Conservation (phyloP, 2,329 filamentous ascomycete genomes). For the Botrytis elliptica region DNA sequence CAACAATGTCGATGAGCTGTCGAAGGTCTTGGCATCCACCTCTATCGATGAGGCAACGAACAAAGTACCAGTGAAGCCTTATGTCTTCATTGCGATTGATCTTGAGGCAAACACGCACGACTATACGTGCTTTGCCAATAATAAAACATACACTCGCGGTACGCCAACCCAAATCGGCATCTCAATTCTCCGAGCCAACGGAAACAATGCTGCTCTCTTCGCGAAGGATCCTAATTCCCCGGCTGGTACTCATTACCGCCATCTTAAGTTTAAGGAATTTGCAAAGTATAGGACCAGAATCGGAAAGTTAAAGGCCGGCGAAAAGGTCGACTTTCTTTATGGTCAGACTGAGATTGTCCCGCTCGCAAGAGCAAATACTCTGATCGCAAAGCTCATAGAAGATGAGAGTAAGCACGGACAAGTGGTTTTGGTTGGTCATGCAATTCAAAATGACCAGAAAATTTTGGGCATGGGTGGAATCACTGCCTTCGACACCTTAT, state of each 20-base stretch:
- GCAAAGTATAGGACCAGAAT: background rate
- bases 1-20: background rate
- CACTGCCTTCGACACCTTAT: background rate
- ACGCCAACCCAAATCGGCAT: slow-evolving; percentile 15
- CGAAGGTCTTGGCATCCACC: background rate
- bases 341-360: background rate
- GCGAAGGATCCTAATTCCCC: background rate
- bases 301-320: background rate
- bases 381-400: background rate
- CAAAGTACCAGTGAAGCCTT: no score
- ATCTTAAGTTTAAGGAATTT: background rate
- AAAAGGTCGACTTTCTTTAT: background rate
- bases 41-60: background rate
- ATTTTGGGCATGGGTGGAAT: background rate
- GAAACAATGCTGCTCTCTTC: background rate
- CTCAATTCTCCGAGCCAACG: background rate
- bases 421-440: slow-evolving; percentile 2
- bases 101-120: slow-evolving; percentile 1
- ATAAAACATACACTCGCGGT: background rate
- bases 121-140: background rate
- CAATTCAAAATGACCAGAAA: background rate
- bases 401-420: background rate
- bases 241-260: background rate
- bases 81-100: slow-evolving; percentile 6
- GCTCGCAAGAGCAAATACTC: background rate